Conservation (phyloP, 2,329 filamentous ascomycete species). For the Ceratocystis cubensis region DNA sequence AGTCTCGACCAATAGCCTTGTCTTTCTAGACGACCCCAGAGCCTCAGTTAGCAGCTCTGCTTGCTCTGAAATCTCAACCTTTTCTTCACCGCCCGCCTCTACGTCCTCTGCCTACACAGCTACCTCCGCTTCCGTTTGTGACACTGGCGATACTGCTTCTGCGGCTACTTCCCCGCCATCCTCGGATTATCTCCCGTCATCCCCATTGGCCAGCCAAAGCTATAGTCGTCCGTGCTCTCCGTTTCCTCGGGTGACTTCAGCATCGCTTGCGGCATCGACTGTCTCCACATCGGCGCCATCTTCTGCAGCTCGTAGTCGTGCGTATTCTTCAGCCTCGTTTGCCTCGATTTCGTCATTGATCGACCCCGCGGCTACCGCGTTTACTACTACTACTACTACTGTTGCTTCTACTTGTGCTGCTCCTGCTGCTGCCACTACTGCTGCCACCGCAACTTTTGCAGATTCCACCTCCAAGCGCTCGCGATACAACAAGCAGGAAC, state of each 20-base stretch:
- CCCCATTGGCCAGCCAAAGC: slow-evolving; percentile 12
- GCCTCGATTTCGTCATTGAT: slow-evolving; percentile 13
- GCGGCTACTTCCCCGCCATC: slow-evolving; percentile 15
- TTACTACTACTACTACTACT: slow-evolving; percentile 16
- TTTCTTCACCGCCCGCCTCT: slow-evolving; percentile 22
- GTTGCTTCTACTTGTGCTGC: neutral
- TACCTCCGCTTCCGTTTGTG: slow-evolving; percentile 22
- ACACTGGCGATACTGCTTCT: slow-evolving; percentile 21
- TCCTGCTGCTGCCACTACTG: neutral
- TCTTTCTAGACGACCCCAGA: slow-evolving; percentile 24
- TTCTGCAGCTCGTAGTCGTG: slow-evolving; percentile 23
- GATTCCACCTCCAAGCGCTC: slow-evolving; percentile 28
- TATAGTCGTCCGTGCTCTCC: slow-evolving; percentile 16
- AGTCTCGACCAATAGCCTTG: slow-evolving; percentile 19
- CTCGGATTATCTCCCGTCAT: slow-evolving; percentile 16
- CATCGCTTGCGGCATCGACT: slow-evolving; percentile 19
- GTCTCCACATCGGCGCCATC: slow-evolving; percentile 18
- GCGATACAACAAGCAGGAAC: slow-evolving; percentile 33
- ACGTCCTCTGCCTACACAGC: slow-evolving; percentile 22
- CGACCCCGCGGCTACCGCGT: slow-evolving; percentile 23
- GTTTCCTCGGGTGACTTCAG: slow-evolving; percentile 20
- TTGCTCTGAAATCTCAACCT: slow-evolving; percentile 24
- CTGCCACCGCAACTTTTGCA: slow-evolving; percentile 13
- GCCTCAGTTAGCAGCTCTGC: slow-evolving; percentile 23
- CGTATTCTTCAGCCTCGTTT: slow-evolving; percentile 22